These are phyloP conservation scores for Misopates orontium DNA, from an alignment of 257 asterid species.

Conservation along the genomic window DNA sequence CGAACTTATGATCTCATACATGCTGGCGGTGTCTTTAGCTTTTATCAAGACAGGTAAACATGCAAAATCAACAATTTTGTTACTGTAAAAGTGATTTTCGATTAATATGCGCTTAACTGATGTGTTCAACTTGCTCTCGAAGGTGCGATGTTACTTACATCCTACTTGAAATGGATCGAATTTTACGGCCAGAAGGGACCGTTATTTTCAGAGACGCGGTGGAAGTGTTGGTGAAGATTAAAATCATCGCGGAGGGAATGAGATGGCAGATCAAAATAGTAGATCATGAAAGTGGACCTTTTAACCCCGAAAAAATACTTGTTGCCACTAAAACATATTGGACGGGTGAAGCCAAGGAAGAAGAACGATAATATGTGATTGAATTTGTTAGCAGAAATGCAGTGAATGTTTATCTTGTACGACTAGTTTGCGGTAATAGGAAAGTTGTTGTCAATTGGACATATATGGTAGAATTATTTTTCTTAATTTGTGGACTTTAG, in stretches of 20 bases:
- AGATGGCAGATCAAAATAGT: conserved; percentile 81
- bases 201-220: conserved; percentile 74
- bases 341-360: conserved; percentile 40
- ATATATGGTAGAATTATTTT: too few species aligned
- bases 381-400: too few species aligned
- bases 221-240: conserved; percentile 61
- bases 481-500: too few species aligned
- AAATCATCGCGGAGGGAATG: conserved; percentile 66
- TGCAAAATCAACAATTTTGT: background rate
- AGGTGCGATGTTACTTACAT: conserved; percentile 84
- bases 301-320: conserved; percentile 72
- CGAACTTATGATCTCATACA: conserved; percentile 88
- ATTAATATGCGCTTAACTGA: background rate
- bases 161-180: conserved; percentile 79
- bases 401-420: too few species aligned
- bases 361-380: background rate
- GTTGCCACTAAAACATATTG: conserved; percentile 76
- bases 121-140: background rate
- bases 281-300: conserved; percentile 86
- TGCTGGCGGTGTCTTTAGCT: conserved; percentile 69
- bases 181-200: conserved; percentile 82
- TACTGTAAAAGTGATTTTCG: background rate
- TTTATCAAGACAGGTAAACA: conserved; percentile 58
- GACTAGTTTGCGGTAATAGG: too few species aligned
- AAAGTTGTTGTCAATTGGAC: too few species aligned